Percentiles rank a stretch among this genome's conserved stretches.
Conservation (phyloP, 192 early-diverging fungal species). For the Backusella australiensis region DNA sequence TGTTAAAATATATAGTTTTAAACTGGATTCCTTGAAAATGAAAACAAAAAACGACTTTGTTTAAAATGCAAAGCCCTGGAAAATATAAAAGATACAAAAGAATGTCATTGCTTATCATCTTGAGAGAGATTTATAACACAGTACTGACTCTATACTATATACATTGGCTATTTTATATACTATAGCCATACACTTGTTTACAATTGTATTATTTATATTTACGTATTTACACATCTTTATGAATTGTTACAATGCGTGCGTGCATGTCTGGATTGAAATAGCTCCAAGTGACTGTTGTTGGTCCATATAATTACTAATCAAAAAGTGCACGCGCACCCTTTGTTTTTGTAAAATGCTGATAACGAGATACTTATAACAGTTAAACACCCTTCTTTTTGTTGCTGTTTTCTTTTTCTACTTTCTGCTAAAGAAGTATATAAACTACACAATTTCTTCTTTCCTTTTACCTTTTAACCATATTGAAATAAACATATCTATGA, state of each 20-base stretch:
- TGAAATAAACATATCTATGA: not conserved
- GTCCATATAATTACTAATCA: not conserved
- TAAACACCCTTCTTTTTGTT: not conserved
- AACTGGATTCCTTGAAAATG: not conserved
- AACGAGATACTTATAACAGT: not conserved
- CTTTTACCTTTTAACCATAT: not conserved
- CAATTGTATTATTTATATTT: no score
- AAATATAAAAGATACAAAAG: no score
- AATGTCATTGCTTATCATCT: no score
- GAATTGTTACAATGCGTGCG: no score
- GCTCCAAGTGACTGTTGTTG: not conserved
- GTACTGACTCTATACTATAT: no score
- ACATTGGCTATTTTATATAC: no score
- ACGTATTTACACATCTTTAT: no score
- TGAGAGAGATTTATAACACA: no score
- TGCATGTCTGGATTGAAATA: not conserved
- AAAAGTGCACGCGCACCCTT: not conserved
- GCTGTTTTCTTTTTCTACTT: not conserved
- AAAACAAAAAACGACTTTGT: not conserved
- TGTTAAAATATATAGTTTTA: not conserved
- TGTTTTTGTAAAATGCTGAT: not conserved
- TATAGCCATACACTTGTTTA: no score
- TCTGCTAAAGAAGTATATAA: not conserved
- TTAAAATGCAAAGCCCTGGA: no score
- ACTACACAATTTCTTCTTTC: no score